A percentile compares a stretch with the other conserved stretches of the same genome.
Evolutionary conservation across 2,329 filamentous ascomycete species (phyloP).

Genomic region (Tolypocladium amazonense): DNA sequence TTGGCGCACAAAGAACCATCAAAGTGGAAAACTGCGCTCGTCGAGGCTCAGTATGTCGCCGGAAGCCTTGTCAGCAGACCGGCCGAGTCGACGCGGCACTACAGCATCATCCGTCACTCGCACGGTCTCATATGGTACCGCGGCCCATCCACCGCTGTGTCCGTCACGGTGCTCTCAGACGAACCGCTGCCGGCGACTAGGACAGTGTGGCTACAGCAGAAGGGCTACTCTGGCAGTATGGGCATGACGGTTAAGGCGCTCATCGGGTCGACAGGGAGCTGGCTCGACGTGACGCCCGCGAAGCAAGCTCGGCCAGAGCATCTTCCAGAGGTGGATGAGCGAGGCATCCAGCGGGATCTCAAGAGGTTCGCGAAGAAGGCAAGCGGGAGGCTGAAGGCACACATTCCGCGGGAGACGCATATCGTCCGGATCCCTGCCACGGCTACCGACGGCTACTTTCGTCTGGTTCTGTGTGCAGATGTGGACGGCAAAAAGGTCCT

Average conservation of each 20-base stretch:
- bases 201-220: conserved; percentile 57
- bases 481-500: conserved; percentile 38
- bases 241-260: conserved; percentile 58
- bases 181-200: conserved; percentile 43
- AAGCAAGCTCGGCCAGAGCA: conserved; percentile 34
- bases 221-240: conserved; percentile 56
- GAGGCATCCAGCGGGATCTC: conserved; percentile 59
- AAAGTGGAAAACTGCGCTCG: conserved; percentile 36
- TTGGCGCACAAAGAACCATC: conserved; percentile 9
- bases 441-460: conserved; percentile 57
- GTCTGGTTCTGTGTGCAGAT: conserved; percentile 50
- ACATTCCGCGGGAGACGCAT: conserved; percentile 50
- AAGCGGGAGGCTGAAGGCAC: conserved; percentile 30
- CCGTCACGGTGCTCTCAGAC: conserved; percentile 54
- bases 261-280: conserved; percentile 45
- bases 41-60: conserved; percentile 54
- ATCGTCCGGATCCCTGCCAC: conserved; percentile 54
- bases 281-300: conserved; percentile 59
- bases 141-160: conserved; percentile 51
- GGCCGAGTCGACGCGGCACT: conserved; percentile 53
- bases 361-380: conserved; percentile 50
- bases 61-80: conserved; percentile 54
- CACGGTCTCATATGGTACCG: conserved; percentile 54
- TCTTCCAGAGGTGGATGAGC: conserved; percentile 46
- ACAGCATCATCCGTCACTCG: conserved; percentile 57